Conservation (phyloP, 2,329 filamentous ascomycete genomes). For the Penicillium fuscoglaucum region DNA sequence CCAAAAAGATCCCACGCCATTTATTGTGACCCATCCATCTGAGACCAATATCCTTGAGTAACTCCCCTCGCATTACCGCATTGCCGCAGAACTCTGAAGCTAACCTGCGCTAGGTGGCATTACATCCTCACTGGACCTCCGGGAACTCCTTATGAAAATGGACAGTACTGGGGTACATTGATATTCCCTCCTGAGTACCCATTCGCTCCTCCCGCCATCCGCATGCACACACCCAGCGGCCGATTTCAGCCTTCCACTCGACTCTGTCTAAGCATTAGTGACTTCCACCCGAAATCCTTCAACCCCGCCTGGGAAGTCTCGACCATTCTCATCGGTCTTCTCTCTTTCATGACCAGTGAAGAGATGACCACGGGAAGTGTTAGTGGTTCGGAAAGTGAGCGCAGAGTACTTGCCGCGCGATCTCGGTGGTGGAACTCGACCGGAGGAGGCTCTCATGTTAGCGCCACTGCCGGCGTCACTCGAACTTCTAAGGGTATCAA, state of each 20-base stretch:
- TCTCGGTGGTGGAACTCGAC: constrained; percentile 97
- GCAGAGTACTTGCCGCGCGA: constrained; percentile 72
- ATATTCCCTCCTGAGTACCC: constrained; percentile 96
- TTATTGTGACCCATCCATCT: constrained; percentile 84
- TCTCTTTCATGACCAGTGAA: constrained; percentile 98
- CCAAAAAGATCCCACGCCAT: constrained; percentile 77
- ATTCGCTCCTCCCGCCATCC: constrained; percentile 93
- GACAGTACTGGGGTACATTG: constrained; percentile 97
- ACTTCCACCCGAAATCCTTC: constrained; percentile 97
- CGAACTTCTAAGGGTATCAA: constrained; percentile 68
- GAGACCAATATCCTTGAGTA: constrained; percentile 90
- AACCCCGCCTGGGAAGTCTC: constrained; percentile 98
- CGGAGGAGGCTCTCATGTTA: constrained; percentile 71
- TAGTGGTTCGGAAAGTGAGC: constrained; percentile 72
- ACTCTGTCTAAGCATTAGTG: constrained; percentile 91
- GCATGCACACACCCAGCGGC: constrained; percentile 97
- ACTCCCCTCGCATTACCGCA: constrained; percentile 24
- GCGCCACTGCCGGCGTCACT: constrained; percentile 52
- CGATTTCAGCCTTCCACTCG: constrained; percentile 91
- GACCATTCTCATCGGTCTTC: constrained; percentile 88
- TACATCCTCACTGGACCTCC: constrained; percentile 95
- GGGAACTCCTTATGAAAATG: constrained; percentile 87
- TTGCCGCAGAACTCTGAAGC: neutral
- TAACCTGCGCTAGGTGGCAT: constrained; percentile 66
- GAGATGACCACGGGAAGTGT: constrained; percentile 97